Conservation (phyloP, 1,284 basidiomycete genomes). For the Porphyrellus sp. region DNA sequence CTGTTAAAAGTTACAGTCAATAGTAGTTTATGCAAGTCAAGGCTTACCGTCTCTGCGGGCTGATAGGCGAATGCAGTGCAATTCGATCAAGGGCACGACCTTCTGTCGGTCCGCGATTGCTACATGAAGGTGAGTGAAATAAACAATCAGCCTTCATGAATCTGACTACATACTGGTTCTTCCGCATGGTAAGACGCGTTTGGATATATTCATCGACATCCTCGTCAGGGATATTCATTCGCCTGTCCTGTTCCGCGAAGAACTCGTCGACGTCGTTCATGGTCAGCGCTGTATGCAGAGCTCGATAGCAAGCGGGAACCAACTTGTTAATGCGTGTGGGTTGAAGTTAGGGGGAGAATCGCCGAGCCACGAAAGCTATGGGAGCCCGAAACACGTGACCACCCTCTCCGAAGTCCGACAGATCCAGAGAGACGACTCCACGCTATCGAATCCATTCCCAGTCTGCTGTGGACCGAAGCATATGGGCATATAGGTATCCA, state of each 20-base stretch:
- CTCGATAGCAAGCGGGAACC: not conserved
- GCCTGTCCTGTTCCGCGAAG: constrained; percentile 51
- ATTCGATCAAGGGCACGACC: not conserved
- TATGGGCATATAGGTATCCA: no score
- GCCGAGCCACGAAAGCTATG: no score
- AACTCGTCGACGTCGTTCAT: constrained; percentile 42
- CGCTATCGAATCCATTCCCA: not conserved
- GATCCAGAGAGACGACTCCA: constrained; percentile 8
- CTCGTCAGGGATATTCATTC: constrained; percentile 54
- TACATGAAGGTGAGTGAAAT: constrained; percentile 5
- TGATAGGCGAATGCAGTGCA: not conserved
- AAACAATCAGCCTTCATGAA: not conserved
- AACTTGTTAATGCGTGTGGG: not conserved
- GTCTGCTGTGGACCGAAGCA: not conserved
- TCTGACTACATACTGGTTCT: constrained; percentile 19
- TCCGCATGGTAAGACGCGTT: constrained; percentile 21
- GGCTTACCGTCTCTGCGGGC: constrained; percentile 14
- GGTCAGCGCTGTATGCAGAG: not conserved
- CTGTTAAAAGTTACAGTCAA: constrained; percentile 1
- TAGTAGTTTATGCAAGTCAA: not conserved
- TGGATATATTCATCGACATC: constrained; percentile 37
- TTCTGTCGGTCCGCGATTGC: constrained; percentile 8
- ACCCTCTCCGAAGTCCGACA: no score
- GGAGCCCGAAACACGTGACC: constrained; percentile 20
- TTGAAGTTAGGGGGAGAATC: not conserved